Conservation (phyloP, 345 rosid genomes). For the Lumnitzera racemosa region DNA sequence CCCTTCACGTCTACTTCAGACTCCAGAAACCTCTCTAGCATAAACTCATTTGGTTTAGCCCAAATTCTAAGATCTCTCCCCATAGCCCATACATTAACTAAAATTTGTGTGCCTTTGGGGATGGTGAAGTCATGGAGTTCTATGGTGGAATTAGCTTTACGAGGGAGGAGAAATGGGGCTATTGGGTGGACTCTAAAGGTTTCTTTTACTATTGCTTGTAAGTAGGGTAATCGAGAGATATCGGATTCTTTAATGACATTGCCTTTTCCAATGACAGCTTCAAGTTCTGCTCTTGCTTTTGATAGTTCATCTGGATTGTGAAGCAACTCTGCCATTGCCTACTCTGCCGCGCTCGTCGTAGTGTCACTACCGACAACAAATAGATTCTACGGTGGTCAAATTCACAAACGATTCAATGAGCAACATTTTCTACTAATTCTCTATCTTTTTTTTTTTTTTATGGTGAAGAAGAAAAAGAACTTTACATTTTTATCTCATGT, state of each 20-base stretch:
- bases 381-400: too few species aligned
- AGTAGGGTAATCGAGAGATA: conserved; percentile 10
- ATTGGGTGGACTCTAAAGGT: conserved; percentile 18
- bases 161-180: conserved; percentile 16
- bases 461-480: too few species aligned
- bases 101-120: conserved; percentile 15
- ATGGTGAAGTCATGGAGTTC: conserved; percentile 11
- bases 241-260: conserved; percentile 15
- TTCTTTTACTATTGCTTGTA: conserved; percentile 19
- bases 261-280: conserved; percentile 11
- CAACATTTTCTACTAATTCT: too few species aligned
- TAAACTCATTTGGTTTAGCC: conserved; percentile 12
- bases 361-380: too few species aligned
- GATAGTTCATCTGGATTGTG: too few species aligned
- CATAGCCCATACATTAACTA: conserved; percentile 19
- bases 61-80: conserved; percentile 15
- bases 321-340: too few species aligned
- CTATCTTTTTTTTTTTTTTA: too few species aligned
- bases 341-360: too few species aligned
- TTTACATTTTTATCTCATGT: too few species aligned
- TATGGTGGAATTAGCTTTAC: conserved; percentile 4
- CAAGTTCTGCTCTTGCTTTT: conserved; percentile 8
- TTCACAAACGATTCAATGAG: too few species aligned
- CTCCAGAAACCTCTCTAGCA: conserved; percentile 26
- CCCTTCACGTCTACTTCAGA: conserved; percentile 15